Conservation (phyloP, 148 eudicot species). For the Dianthus caryophyllus region DNA sequence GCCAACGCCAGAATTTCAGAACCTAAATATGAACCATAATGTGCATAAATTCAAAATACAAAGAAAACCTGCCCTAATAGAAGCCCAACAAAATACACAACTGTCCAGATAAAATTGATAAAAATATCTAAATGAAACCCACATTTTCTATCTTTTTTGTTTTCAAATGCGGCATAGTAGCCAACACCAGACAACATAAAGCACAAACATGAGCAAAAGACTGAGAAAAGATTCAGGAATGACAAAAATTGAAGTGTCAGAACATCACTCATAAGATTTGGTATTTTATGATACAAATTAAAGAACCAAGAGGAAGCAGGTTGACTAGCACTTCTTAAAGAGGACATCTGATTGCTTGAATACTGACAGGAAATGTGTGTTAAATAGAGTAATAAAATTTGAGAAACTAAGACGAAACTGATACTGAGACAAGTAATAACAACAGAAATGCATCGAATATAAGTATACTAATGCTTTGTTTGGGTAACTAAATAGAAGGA, state of each 20-base stretch:
- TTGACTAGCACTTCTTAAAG: too few species aligned
- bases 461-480: too few species aligned
- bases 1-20: conserved; percentile 19
- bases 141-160: background rate
- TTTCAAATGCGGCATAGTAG: background rate
- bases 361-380: too few species aligned
- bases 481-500: too few species aligned
- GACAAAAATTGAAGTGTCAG: too few species aligned
- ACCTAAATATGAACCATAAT: conserved; percentile 15
- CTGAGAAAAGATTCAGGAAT: background rate
- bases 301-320: background rate
- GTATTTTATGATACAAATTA: background rate
- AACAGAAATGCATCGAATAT: too few species aligned
- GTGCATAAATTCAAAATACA: conserved; percentile 6
- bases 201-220: background rate
- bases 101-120: background rate
- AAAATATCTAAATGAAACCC: background rate
- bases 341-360: too few species aligned
- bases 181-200: background rate
- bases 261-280: too few species aligned
- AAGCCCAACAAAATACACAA: background rate
- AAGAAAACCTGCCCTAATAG: background rate
- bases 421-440: too few species aligned
- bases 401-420: too few species aligned
- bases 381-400: too few species aligned